Evolutionary conservation across 139 green algal genomes (phyloP).

Genomic region (Marvania coccoides): DNA sequence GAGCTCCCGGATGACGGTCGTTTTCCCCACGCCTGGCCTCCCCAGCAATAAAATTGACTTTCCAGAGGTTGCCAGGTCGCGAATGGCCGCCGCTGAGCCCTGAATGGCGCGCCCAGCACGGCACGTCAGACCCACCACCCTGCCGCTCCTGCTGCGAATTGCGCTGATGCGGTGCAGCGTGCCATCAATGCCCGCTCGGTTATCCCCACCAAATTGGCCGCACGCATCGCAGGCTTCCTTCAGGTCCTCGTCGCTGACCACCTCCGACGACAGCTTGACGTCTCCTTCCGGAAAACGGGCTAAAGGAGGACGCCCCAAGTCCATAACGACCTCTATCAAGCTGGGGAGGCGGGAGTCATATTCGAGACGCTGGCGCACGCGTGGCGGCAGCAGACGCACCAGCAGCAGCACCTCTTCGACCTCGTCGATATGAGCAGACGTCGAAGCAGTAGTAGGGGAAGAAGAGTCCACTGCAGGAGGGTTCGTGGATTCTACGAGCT

Average conservation of each 20-base stretch:
- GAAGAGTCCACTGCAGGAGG: not conserved
- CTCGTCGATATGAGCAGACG: not conserved
- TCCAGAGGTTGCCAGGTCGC: slow-evolving; percentile 26
- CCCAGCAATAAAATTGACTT: slow-evolving; percentile 16
- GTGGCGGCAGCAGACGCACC: not conserved
- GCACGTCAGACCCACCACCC: slow-evolving; percentile 69
- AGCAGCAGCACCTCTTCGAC: not conserved
- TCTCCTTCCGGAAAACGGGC: not conserved
- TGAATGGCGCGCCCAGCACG: slow-evolving; percentile 59
- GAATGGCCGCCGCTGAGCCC: slow-evolving; percentile 45
- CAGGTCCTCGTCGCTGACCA: not conserved
- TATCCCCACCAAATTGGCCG: slow-evolving; percentile 5
- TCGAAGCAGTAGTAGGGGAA: not conserved
- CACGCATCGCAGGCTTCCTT: not conserved
- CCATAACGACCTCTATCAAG: slow-evolving; percentile 10
- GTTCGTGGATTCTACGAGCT: not conserved
- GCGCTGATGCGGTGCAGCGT: slow-evolving; percentile 89
- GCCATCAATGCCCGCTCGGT: slow-evolving; percentile 80
- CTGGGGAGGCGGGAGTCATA: not conserved
- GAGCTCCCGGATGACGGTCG: slow-evolving; percentile 74
- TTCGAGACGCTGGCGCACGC: not conserved
- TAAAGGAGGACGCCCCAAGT: slow-evolving; percentile 1
- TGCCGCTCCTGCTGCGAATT: slow-evolving; percentile 65
- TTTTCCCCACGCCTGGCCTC: slow-evolving; percentile 72
- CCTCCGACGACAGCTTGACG: not conserved